A percentile compares a stretch with the other conserved stretches of the same genome.
phyloP scores from a whole-genome alignment of 257 asterid genomes.

The Ehretia macrophylla region DNA sequence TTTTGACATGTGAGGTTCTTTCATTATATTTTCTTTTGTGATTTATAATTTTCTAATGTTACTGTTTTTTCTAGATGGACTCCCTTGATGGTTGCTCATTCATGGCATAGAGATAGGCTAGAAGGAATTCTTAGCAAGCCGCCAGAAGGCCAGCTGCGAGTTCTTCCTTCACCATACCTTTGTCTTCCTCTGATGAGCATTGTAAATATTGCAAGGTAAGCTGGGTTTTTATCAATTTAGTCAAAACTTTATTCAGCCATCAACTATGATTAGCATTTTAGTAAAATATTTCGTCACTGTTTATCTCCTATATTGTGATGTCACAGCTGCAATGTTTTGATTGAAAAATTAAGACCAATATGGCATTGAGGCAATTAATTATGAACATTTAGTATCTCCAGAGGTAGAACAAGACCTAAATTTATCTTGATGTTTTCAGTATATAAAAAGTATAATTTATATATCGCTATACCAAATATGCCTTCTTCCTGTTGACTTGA shows the following conservation, averaged over 20 bases:
- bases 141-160: slow-evolving; percentile 41
- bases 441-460: no score
- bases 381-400: no score
- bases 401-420: no score
- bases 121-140: slow-evolving; percentile 52
- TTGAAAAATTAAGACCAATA: no score
- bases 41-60: slow-evolving; percentile 2
- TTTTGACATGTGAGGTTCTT: no score
- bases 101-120: slow-evolving; percentile 82
- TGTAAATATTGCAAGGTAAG: slow-evolving; percentile 74
- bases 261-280: no score
- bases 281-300: no score
- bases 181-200: slow-evolving; percentile 87
- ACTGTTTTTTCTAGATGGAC: slow-evolving; percentile 47
- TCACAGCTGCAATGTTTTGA: no score
- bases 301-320: no score
- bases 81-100: slow-evolving; percentile 82
- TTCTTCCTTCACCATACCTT: slow-evolving; percentile 53
- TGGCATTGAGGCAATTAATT: no score
- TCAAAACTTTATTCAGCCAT: background rate
- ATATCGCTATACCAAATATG: no score
- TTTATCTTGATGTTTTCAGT: no score
- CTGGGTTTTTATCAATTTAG: slow-evolving; percentile 5
- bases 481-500: background rate
- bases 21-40: background rate